A percentile compares a stretch with the other conserved stretches of the same genome.
Evolutionary conservation across 768 basidiomycete species (phyloP).

Genomic region (Stropharia rugosoannulata): DNA sequence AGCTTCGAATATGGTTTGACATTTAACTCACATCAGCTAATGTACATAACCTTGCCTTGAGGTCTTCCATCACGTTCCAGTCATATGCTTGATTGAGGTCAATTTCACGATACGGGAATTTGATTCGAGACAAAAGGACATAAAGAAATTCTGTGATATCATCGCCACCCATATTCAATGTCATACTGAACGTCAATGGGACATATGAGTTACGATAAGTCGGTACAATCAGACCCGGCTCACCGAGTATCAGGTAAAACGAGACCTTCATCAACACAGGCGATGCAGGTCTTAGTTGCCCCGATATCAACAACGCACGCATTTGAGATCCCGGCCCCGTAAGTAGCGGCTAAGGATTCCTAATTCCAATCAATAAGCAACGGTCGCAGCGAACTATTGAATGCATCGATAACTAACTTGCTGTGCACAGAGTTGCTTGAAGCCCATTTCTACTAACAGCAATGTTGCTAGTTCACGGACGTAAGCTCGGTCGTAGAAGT

Average conservation of each 20-base stretch:
- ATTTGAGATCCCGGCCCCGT: slow-evolving; percentile 91
- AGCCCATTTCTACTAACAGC: slow-evolving; percentile 77
- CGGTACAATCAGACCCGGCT: slow-evolving; percentile 10
- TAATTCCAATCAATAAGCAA: slow-evolving; percentile 25
- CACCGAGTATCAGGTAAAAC: slow-evolving; percentile 87
- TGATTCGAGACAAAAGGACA: slow-evolving; percentile 73
- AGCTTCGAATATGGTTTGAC: slow-evolving; percentile 5
- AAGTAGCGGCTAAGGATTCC: slow-evolving; percentile 93
- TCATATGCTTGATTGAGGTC: slow-evolving; percentile 79
- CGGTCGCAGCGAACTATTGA: neutral
- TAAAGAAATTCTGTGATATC: slow-evolving; percentile 91
- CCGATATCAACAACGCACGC: slow-evolving; percentile 98
- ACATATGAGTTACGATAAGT: slow-evolving; percentile 1
- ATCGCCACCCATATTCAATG: slow-evolving; percentile 87
- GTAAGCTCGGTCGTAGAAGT: slow-evolving; percentile 85
- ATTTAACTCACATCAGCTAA: slow-evolving; percentile 73
- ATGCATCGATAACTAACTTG: slow-evolving; percentile 52
- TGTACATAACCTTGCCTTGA: slow-evolving; percentile 84
- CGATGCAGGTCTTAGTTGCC: slow-evolving; percentile 76
- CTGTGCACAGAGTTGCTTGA: slow-evolving; percentile 90
- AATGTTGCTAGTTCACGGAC: slow-evolving; percentile 76
- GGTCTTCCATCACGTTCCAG: slow-evolving; percentile 89
- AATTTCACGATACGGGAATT: slow-evolving; percentile 86
- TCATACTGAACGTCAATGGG: slow-evolving; percentile 48
- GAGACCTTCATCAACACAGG: slow-evolving; percentile 94